These are phyloP conservation scores for Plasmopara muralis DNA, from an alignment of 352 stramenopile species.

Conservation along the genomic window DNA sequence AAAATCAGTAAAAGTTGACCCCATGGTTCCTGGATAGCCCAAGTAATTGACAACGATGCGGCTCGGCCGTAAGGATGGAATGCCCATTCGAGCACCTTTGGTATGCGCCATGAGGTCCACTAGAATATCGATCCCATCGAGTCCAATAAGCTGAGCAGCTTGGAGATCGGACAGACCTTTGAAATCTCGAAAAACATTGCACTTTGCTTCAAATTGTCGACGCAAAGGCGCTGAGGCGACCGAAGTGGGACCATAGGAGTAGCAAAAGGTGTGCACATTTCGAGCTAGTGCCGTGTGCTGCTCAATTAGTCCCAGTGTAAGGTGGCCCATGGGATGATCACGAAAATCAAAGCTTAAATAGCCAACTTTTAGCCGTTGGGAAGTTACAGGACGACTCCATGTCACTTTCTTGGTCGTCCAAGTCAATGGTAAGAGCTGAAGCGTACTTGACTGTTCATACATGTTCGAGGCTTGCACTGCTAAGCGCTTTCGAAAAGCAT, in stretches of 20 bases:
- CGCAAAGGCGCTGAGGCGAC: slow-evolving; percentile 59
- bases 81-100: slow-evolving; percentile 60
- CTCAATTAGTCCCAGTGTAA: slow-evolving; percentile 81
- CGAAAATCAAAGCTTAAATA: slow-evolving; percentile 89
- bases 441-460: slow-evolving; percentile 33
- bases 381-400: slow-evolving; percentile 17
- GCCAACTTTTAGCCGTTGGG: slow-evolving; percentile 53
- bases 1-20: slow-evolving; percentile 68
- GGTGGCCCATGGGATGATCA: slow-evolving; percentile 90
- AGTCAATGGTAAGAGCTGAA: slow-evolving; percentile 25
- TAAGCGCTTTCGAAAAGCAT: slow-evolving; percentile 41
- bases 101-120: slow-evolving; percentile 92
- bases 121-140: slow-evolving; percentile 71
- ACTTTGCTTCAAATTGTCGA: slow-evolving; percentile 38
- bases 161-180: slow-evolving; percentile 37
- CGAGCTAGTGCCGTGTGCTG: slow-evolving; percentile 42
- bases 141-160: slow-evolving; percentile 42
- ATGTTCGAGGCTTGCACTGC: slow-evolving; percentile 22
- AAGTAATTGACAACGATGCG: slow-evolving; percentile 85
- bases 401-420: slow-evolving; percentile 10
- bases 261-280: slow-evolving; percentile 48
- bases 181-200: slow-evolving; percentile 65
- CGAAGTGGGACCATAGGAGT: slow-evolving; percentile 74
- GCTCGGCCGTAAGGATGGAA: slow-evolving; percentile 51
- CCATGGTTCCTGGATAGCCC: slow-evolving; percentile 86